A percentile compares a stretch with the other conserved stretches of the same genome.
Evolutionary conservation across 176 grass and related monocot genomes (phyloP).

Genomic region (Bothriochloa decipiens): DNA sequence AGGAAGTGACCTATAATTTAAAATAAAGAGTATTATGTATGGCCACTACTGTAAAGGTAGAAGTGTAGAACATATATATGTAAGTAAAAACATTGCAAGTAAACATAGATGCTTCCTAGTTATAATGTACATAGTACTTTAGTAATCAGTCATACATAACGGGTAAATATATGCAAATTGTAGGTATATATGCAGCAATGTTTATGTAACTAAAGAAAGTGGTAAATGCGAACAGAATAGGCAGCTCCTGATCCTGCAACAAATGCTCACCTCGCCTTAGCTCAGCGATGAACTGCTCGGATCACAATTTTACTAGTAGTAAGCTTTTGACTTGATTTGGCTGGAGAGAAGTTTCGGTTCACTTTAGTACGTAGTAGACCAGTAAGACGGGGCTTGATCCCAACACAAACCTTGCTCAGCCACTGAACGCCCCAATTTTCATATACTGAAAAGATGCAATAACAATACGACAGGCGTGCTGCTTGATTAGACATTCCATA

Average conservation of each 20-base stretch:
- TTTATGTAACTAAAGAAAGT: not conserved
- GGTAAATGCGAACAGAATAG: not conserved
- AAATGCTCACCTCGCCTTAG: not conserved
- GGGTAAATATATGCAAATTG: not conserved
- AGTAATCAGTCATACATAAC: not conserved
- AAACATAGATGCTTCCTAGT: not conserved
- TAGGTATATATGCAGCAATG: not conserved
- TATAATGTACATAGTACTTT: not conserved
- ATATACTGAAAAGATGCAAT: not conserved
- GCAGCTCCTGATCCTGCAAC: not conserved
- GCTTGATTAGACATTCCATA: constrained; percentile 37
- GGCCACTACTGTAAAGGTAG: not conserved
- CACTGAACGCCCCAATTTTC: not conserved
- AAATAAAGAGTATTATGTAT: not conserved
- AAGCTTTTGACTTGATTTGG: too few species aligned
- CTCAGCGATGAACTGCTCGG: not conserved
- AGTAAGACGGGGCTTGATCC: not conserved
- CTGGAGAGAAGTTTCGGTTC: not conserved
- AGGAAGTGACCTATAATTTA: not conserved
- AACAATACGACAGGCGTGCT: not conserved
- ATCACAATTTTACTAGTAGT: not conserved
- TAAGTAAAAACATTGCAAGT: not conserved
- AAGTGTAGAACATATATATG: not conserved
- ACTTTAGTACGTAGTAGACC: not conserved
- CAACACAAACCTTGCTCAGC: not conserved